A percentile compares a stretch with the other conserved stretches of the same genome.
Evolutionary conservation across 1,284 basidiomycete species (phyloP).

Genomic region (Boletus sp.): DNA sequence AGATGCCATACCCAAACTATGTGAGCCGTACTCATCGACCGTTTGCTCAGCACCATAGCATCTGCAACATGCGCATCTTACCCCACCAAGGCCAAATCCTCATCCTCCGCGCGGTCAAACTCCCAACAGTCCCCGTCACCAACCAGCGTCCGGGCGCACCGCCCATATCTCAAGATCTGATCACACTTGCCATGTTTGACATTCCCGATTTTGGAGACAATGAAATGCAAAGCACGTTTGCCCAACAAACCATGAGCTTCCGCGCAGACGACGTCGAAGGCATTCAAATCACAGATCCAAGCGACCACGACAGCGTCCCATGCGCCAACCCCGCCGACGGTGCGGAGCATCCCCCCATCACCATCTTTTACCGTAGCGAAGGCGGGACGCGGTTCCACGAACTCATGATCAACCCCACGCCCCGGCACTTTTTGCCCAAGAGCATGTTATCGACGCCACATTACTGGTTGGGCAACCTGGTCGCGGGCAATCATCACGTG

Average conservation of each 20-base stretch:
- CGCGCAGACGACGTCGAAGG: slow-evolving; percentile 39
- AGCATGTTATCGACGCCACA: slow-evolving; percentile 31
- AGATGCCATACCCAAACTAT: neutral
- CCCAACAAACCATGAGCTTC: slow-evolving; percentile 28
- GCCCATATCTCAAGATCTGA: slow-evolving; percentile 38
- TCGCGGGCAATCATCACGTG: slow-evolving; percentile 32
- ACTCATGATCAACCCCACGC: slow-evolving; percentile 44
- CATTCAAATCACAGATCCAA: slow-evolving; percentile 58
- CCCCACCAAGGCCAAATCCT: slow-evolving; percentile 58
- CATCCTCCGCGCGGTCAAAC: slow-evolving; percentile 52
- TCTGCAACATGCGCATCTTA: slow-evolving; percentile 57
- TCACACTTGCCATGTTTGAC: slow-evolving; percentile 38
- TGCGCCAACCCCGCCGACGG: slow-evolving; percentile 34
- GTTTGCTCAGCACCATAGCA: slow-evolving; percentile 44
- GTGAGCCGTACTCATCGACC: slow-evolving; percentile 13
- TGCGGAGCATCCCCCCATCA: slow-evolving; percentile 52
- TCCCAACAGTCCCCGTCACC: slow-evolving; percentile 19
- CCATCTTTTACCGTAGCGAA: slow-evolving; percentile 48
- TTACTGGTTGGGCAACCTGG: slow-evolving; percentile 34
- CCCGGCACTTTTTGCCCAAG: slow-evolving; percentile 27
- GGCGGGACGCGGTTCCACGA: slow-evolving; percentile 42
- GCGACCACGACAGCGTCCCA: slow-evolving; percentile 42
- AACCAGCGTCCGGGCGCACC: slow-evolving; percentile 35
- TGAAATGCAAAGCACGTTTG: slow-evolving; percentile 26
- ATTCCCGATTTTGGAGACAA: slow-evolving; percentile 36